phyloP scores from a whole-genome alignment of 2,329 filamentous ascomycete genomes.

The Trichoderma sp. region DNA sequence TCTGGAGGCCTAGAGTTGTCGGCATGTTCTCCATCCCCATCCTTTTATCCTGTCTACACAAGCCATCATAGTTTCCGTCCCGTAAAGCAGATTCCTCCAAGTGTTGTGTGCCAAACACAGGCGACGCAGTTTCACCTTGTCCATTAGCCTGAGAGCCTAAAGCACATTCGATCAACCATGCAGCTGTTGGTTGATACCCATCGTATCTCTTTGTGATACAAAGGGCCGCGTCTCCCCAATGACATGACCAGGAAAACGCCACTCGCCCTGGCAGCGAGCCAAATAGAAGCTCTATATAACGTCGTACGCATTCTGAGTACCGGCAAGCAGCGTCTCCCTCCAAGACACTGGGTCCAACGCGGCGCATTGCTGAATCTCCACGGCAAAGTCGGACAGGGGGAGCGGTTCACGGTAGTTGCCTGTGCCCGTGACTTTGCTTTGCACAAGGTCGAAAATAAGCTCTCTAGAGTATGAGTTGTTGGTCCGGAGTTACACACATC shows the following conservation, averaged over 20 bases:
- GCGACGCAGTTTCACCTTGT: not conserved
- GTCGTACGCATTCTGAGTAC: not conserved
- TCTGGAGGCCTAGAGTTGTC: not conserved
- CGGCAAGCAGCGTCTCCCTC: not conserved
- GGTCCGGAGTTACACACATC: conserved; percentile 17
- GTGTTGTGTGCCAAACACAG: not conserved
- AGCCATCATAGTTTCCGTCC: not conserved
- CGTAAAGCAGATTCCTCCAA: not conserved
- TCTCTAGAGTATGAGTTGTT: not conserved
- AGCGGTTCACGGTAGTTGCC: not conserved
- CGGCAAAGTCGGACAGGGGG: not conserved
- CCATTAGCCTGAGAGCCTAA: not conserved
- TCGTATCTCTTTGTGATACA: not conserved
- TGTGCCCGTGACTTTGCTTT: not conserved
- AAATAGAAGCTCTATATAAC: conserved; percentile 10
- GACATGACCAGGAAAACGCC: conserved; percentile 16
- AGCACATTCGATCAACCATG: not conserved
- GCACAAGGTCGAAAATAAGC: conserved; percentile 10
- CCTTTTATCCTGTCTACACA: not conserved
- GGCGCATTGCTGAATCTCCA: conserved; percentile 16
- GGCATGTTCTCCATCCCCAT: not conserved
- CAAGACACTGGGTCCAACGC: conserved; percentile 10
- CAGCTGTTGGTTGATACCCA: conserved; percentile 10
- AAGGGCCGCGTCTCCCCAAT: not conserved
- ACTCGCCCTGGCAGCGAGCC: conserved; percentile 24